A percentile compares a stretch with the other conserved stretches of the same genome.
Evolutionary conservation across 2,329 filamentous ascomycete genomes (phyloP).

Genomic region (Epichloe festucae): DNA sequence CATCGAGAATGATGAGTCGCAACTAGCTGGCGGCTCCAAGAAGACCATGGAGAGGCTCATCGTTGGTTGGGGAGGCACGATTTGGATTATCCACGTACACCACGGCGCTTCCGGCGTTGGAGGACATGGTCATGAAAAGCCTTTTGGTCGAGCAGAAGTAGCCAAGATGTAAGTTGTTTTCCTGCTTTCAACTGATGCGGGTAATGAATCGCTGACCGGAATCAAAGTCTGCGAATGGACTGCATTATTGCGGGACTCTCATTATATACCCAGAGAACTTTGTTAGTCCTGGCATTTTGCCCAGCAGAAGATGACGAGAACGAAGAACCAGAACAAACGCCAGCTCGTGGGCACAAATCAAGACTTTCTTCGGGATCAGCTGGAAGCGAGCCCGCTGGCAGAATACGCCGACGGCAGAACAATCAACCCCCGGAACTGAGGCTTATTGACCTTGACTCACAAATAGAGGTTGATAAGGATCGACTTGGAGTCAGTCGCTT

Average conservation of each 20-base stretch:
- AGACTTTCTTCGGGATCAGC: constrained; percentile 33
- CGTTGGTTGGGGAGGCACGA: constrained; percentile 89
- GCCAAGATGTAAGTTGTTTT: constrained; percentile 64
- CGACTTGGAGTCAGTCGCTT: constrained; percentile 75
- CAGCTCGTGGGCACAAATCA: constrained; percentile 25
- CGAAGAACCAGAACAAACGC: constrained; percentile 15
- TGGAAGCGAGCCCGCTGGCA: constrained; percentile 48
- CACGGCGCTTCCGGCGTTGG: constrained; percentile 55
- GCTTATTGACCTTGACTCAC: constrained; percentile 76
- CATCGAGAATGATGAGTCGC: constrained; percentile 57
- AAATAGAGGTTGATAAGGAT: constrained; percentile 80
- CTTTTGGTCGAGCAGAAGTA: constrained; percentile 73
- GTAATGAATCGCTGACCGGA: background rate
- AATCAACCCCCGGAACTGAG: constrained; percentile 85
- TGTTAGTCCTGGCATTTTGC: constrained; percentile 86
- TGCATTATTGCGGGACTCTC: constrained; percentile 97
- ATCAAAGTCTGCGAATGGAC: constrained; percentile 70
- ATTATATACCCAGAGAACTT: constrained; percentile 81
- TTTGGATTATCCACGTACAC: constrained; percentile 91
- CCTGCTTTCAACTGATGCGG: background rate
- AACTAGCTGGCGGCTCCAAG: background rate
- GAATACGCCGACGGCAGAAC: constrained; percentile 59
- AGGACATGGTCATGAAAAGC: constrained; percentile 55
- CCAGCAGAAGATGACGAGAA: constrained; percentile 57
- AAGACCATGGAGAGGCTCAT: constrained; percentile 59